A percentile compares a stretch with the other conserved stretches of the same genome.
Evolutionary conservation across 345 rosid species (phyloP).

Genomic region (Eucalyptus globulus): DNA sequence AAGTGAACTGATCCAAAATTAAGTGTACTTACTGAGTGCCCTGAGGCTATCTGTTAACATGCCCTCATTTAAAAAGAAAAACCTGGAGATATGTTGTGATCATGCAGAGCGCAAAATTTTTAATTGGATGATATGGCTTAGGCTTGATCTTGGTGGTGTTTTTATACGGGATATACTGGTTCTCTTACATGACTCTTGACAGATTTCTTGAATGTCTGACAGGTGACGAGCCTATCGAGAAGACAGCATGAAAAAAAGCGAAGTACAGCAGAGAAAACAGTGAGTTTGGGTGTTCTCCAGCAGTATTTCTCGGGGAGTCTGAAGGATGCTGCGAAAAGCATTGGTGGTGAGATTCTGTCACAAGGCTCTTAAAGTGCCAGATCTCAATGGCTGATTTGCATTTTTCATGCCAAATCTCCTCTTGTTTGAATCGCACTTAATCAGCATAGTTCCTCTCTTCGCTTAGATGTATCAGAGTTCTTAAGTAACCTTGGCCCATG

Average conservation of each 20-base stretch:
- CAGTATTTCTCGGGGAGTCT: conserved; percentile 89
- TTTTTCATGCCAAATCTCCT: not conserved
- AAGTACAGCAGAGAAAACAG: conserved; percentile 74
- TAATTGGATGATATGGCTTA: not conserved
- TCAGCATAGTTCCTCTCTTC: not conserved
- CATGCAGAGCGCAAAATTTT: not conserved
- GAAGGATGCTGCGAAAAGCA: conserved; percentile 92
- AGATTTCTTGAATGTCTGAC: not conserved
- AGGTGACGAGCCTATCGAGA: conserved; percentile 30
- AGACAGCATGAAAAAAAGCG: conserved; percentile 53
- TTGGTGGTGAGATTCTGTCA: conserved; percentile 54
- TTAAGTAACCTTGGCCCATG: not conserved
- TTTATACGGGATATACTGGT: not conserved
- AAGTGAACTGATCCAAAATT: not conserved
- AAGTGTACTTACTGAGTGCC: not conserved
- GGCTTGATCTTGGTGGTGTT: not conserved
- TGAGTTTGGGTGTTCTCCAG: conserved; percentile 77
- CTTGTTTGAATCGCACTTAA: not conserved
- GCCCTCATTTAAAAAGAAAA: not conserved
- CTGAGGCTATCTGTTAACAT: not conserved
- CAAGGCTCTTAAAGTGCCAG: not conserved
- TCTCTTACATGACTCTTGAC: not conserved
- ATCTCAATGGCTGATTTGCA: not conserved
- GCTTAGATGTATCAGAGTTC: not conserved
- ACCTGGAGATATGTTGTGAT: not conserved